Evolutionary conservation across 192 early-diverging fungal genomes (phyloP), one percentile per base, ranked within the genome.

Genomic region (Helicostylum pulchrum): DNA sequence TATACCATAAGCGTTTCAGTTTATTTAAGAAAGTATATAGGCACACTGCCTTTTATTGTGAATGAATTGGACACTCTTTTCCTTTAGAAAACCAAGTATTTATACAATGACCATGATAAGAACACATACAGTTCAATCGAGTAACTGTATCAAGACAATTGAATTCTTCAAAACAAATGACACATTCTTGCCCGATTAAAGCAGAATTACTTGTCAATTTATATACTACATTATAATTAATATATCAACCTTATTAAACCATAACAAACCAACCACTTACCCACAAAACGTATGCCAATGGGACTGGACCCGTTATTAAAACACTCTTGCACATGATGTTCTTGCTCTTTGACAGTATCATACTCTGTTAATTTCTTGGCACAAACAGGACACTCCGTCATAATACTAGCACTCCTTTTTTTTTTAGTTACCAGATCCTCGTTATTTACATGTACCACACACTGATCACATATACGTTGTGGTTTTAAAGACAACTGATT

Each of bases 101-200:
- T 66, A 96, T 93, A 73, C 94, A 96, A 39, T 78, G 78, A 32
- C 85, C 77, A 74, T 96, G 94, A 76, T 92, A 96, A 17, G 89
- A 85, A 77, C 94, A 96, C 50, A 96, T 67, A 69, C 94, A 96
- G 66, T 88, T 94, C 63, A 94, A 77, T 4, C 92, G 72, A 1
- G 92, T 91, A 44, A 93, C 87, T 17, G 81, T 78, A 61, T 93
- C 82, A 56, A 85, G 87, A 39, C 81, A 65, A 61, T 80, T 81
- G 83, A 92, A 94, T 68, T 96, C 94, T 61, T 95, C 91, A 77
- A 96, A 92, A 76, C 94, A 96, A 53, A 96, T 96, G 0, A 88
- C 80, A 71, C 94, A 96, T 68, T 96, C 94, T 70, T 84, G 82
- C 39, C 85, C 89, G 54, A 90, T 71, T 65, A 88, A 61, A 23